Base-by-base conservation (phyloP, 2,329 filamentous ascomycete genomes). In the Neopestalotiopsis rosae region DNA sequence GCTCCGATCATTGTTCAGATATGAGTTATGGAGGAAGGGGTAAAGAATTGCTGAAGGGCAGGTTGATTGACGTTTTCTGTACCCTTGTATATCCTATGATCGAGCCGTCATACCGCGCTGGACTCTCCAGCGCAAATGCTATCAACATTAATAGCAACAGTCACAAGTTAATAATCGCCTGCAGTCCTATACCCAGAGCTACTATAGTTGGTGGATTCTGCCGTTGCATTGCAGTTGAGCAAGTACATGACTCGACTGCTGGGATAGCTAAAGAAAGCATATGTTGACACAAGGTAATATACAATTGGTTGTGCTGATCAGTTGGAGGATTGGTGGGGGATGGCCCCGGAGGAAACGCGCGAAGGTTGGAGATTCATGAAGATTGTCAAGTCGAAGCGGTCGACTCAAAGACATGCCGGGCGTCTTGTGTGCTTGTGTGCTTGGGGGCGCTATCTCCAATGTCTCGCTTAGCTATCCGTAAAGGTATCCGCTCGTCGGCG, bases 191-290 rank as follows among this genome's bases (percentile, higher is more conserved):
- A 49, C 13, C 45, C 45, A 20, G 17, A 52, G 45, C 20, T 52
- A 52, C 9, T 52, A 52, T 52, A 38, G 59, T 62, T 62, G 59
- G 59, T 38, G 59, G 4, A 20, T 40, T 62, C 57, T 59, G 24
- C 24, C 2, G 59, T 40, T 13, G 28, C 34, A 34, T 38, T 20
- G 45, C 45, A 52, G 45, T 20, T n/a, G 24, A 28, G 24, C 24
- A 28, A 28, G 24, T 20, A 52, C 45, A 52, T 52, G 17, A 12
- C 7, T 52, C 6, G 20, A 52, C 7, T 7, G 20, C 45, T 52
- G 45, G 45, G 45, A 52, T 52, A 52, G 45, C n/a, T n/a, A 9
- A 17, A 20, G 17, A 52, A 52, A 52, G 14, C n/a, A 17, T 4
- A 52, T 20, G 45, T 52, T 52, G 45, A 52, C n/a, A 52, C 45